phyloP scores from a whole-genome alignment of 176 grass and related monocot genomes.

The Rhynchospora tenuis region DNA sequence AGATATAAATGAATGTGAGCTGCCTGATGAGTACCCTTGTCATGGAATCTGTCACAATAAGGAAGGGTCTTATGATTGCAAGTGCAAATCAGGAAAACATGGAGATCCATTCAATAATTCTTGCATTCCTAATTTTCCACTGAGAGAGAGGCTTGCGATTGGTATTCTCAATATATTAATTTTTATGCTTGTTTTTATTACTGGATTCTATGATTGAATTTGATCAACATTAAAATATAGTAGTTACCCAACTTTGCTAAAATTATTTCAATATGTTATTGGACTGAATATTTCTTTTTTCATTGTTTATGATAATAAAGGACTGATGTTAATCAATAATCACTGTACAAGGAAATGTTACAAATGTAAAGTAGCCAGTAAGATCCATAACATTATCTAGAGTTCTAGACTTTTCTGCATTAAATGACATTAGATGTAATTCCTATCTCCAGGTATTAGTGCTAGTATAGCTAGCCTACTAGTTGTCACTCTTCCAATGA shows the following conservation, averaged over 20 bases:
- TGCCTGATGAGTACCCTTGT: conserved; percentile 18
- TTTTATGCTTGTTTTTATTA: neutral
- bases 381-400: too few relatives aligned
- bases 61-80: conserved; percentile 24
- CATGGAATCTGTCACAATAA: conserved; percentile 41
- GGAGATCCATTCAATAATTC: conserved; percentile 19
- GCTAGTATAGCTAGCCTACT: conserved; percentile 16
- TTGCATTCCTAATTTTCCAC: conserved; percentile 30
- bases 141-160: conserved; percentile 26
- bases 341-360: too few relatives aligned
- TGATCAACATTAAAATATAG: neutral
- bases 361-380: too few relatives aligned
- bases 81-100: conserved; percentile 25
- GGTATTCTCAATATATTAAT: conserved; percentile 13
- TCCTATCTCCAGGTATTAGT: conserved; percentile 25
- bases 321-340: too few relatives aligned
- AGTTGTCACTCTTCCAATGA: neutral
- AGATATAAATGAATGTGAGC: conserved; percentile 60
- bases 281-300: neutral
- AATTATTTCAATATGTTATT: neutral
- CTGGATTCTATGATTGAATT: neutral
- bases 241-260: neutral
- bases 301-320: neutral
- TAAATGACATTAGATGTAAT: neutral
- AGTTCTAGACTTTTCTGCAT: neutral